A percentile compares a stretch with the other conserved stretches of the same genome.
These are phyloP conservation scores for Zygoascus ofunaensis DNA, from an alignment of 805 yeast genomes.

Conservation along the genomic window DNA sequence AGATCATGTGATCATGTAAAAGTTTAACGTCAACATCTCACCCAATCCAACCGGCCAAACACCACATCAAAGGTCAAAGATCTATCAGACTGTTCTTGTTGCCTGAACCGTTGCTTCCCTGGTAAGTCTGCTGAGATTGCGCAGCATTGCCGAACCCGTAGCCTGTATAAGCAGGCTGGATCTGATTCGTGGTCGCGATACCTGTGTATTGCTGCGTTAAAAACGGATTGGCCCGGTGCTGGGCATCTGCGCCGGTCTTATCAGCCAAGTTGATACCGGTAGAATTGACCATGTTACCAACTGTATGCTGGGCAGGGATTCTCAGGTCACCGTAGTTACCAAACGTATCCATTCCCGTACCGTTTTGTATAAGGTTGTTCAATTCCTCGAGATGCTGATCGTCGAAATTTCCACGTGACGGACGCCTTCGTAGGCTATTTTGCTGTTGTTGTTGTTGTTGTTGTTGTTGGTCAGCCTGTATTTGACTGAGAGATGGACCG, in stretches of 20 bases:
- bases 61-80: too few species aligned
- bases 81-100: slow-evolving; percentile 24
- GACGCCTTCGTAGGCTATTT: slow-evolving; percentile 13
- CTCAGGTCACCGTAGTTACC: slow-evolving; percentile 79
- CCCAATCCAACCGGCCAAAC: too few species aligned
- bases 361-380: slow-evolving; percentile 69
- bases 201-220: slow-evolving; percentile 65
- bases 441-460: slow-evolving; percentile 19
- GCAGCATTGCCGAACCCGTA: slow-evolving; percentile 85
- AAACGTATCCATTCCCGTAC: slow-evolving; percentile 89
- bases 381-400: slow-evolving; percentile 52
- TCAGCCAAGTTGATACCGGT: slow-evolving; percentile 42
- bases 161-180: slow-evolving; percentile 83
- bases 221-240: slow-evolving; percentile 38
- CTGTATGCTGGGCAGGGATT: slow-evolving; percentile 89
- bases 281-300: slow-evolving; percentile 67
- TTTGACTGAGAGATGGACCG: slow-evolving; percentile 19
- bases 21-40: too few species aligned
- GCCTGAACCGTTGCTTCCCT: slow-evolving; percentile 11
- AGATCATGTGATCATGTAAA: too few species aligned
- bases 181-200: slow-evolving; percentile 46
- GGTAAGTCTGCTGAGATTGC: slow-evolving; percentile 19
- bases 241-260: slow-evolving; percentile 15
- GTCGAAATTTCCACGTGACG: slow-evolving; percentile 42
- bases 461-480: slow-evolving; percentile 24